Percentiles rank a stretch among this genome's conserved stretches.
Evolutionary conservation across 2,329 filamentous ascomycete genomes (phyloP).

Genomic region (Rasamsonia emersonii): DNA sequence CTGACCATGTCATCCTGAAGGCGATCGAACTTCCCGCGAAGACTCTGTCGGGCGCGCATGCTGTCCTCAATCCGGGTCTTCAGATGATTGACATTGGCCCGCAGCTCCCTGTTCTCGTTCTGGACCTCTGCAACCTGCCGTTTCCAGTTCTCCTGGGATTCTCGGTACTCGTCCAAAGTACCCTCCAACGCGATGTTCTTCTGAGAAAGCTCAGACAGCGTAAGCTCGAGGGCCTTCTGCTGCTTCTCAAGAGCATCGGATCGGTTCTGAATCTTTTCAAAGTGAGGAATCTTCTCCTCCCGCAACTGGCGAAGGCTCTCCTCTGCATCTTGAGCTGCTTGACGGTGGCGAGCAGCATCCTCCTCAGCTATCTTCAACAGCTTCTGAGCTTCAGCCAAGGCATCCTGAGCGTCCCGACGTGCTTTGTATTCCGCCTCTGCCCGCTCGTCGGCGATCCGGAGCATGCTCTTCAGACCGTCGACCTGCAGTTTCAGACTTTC

Average conservation of each 20-base stretch:
- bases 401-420: conserved; percentile 62
- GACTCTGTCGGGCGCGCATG: conserved; percentile 70
- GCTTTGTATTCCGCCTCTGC: conserved; percentile 56
- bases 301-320: conserved; percentile 55
- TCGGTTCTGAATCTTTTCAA: conserved; percentile 56
- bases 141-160: conserved; percentile 51
- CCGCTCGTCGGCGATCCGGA: conserved; percentile 54
- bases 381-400: conserved; percentile 62
- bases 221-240: conserved; percentile 49
- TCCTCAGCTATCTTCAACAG: conserved; percentile 60
- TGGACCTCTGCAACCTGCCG: conserved; percentile 49
- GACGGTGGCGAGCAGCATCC: conserved; percentile 37
- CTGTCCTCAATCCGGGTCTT: conserved; percentile 77
- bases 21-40: conserved; percentile 74
- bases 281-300: conserved; percentile 60
- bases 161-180: conserved; percentile 56
- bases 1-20: conserved; percentile 80
- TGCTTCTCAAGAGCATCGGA: conserved; percentile 60
- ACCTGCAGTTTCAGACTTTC: conserved; percentile 49
- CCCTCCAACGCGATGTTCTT: conserved; percentile 55
- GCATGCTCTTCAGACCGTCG: conserved; percentile 59
- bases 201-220: conserved; percentile 44
- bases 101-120: conserved; percentile 62
- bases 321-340: conserved; percentile 55
- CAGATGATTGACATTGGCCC: conserved; percentile 63